A percentile compares a stretch with the other conserved stretches of the same genome.
These are phyloP conservation scores for Phytophthora kernoviae DNA, from an alignment of 352 stramenopile genomes.

Conservation along the genomic window DNA sequence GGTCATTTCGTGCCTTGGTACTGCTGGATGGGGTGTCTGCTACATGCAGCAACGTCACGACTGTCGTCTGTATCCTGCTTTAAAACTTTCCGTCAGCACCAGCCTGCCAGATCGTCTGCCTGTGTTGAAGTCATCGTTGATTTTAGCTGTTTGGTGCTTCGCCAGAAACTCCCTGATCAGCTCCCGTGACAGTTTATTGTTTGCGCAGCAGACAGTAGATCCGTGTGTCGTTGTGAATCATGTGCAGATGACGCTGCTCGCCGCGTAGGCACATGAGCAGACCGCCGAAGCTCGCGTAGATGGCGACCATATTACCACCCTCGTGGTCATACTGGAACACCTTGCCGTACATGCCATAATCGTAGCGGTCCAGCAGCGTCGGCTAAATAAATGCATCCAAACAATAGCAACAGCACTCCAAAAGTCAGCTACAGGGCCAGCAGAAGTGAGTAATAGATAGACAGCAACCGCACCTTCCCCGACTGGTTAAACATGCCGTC, in stretches of 20 bases:
- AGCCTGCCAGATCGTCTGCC: not conserved
- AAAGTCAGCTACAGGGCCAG: slow-evolving; percentile 9
- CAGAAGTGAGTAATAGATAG: not conserved
- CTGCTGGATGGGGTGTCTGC: not conserved
- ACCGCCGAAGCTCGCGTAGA: slow-evolving; percentile 96
- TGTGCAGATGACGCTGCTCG: slow-evolving; percentile 96
- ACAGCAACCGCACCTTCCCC: slow-evolving; percentile 64
- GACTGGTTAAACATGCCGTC: slow-evolving; percentile 94
- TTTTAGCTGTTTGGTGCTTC: not conserved
- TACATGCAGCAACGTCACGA: slow-evolving; percentile 2
- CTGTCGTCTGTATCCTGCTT: slow-evolving; percentile 23
- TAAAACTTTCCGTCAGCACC: not conserved
- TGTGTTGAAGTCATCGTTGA: not conserved
- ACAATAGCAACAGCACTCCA: not conserved
- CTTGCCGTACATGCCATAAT: slow-evolving; percentile 99
- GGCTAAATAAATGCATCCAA: slow-evolving; percentile 37
- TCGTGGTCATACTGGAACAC: slow-evolving; percentile 98
- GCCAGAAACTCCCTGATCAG: not conserved
- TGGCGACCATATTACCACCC: slow-evolving; percentile 92
- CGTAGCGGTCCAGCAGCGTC: slow-evolving; percentile 96
- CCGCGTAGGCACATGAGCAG: slow-evolving; percentile 97
- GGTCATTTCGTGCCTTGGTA: not conserved
- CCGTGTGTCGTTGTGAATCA: slow-evolving; percentile 96
- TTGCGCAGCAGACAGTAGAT: slow-evolving; percentile 94
- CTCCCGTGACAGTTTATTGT: slow-evolving; percentile 53